These are phyloP conservation scores for Cystobasidium slooffiae DNA, from an alignment of 1,284 basidiomycete species.

Conservation along the genomic window DNA sequence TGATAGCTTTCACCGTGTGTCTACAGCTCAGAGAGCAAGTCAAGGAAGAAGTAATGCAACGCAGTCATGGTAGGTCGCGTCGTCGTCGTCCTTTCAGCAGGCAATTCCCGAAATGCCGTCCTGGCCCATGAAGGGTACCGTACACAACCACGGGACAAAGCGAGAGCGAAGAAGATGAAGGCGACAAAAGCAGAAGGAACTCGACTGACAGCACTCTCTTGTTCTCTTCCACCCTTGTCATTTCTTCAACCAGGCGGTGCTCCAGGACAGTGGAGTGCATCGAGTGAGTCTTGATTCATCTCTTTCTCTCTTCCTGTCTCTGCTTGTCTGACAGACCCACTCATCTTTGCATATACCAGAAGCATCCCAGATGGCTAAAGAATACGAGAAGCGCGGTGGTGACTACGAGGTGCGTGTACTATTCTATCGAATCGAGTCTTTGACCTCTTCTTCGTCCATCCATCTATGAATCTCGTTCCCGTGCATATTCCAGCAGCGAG, in stretches of 20 bases:
- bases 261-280: constrained; percentile 59
- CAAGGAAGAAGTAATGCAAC: constrained; percentile 58
- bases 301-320: neutral
- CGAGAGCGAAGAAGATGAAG: neutral
- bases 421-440: neutral
- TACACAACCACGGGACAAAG: neutral
- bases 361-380: constrained; percentile 58
- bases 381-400: constrained; percentile 59
- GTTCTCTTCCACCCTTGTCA: neutral
- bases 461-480: neutral
- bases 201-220: neutral
- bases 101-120: neutral
- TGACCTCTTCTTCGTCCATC: constrained; percentile 4
- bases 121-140: neutral
- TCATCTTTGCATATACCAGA: constrained; percentile 36
- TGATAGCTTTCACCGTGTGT: no score
- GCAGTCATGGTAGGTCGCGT: constrained; percentile 53
- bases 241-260: constrained; percentile 57
- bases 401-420: constrained; percentile 53
- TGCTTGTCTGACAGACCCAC: neutral
- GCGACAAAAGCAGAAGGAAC: neutral
- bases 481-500: neutral
- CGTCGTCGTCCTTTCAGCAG: neutral
- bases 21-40: constrained; percentile 55
- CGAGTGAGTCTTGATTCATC: constrained; percentile 48